Base-by-base conservation (phyloP, 2,329 filamentous ascomycete species). In the Trichoderma sp. region DNA sequence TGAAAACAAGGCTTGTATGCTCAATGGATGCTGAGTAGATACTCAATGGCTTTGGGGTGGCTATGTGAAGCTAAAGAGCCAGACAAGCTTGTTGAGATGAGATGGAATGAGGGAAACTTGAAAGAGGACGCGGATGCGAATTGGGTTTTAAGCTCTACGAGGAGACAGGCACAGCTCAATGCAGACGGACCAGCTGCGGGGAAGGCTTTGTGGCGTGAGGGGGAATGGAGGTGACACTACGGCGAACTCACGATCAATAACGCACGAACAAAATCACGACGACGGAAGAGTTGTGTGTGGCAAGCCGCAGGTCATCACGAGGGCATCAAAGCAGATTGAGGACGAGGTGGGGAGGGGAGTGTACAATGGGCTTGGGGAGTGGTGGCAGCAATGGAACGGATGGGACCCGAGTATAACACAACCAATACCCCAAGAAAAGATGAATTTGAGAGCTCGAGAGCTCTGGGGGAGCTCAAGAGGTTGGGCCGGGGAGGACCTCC, bases 301-400 rank as follows among this genome's bases (percentile, higher is more conserved):
- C 74, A 63, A 71, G 64, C 63, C 65, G 68, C 76, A 56, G 62
- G 53, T 64, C 21, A 74, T 77, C 76, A 77, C 76, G 75, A 75
- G 72, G 63, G 45, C 67, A 35, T 72, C 38, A 64, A 33, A 62
- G 31, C 53, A 50, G 21, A 62, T 56, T 62, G 67, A 71, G 71
- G 62, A 71, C 53, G 16, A 63, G 64, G 65, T 64, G 67, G 21
- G 62, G 64, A 59, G 68, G 68, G 33, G 74, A 33, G 67, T 56
- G 53, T 18, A 24, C 27, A n/a, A 60, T 65, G 53, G 60, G 41
- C 9, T 24, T 11, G 71, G 21, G 45, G 53, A 71, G 66, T 60
- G 41, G 74, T 41, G 31, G 74, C 35, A 35, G 29, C 31, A 64
- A 35, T 11, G 31, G 29, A 69, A 35, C 33, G 45, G 41, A 53